Evolutionary conservation across 257 asterid species (phyloP).

Genomic region (Asclepias syriaca): DNA sequence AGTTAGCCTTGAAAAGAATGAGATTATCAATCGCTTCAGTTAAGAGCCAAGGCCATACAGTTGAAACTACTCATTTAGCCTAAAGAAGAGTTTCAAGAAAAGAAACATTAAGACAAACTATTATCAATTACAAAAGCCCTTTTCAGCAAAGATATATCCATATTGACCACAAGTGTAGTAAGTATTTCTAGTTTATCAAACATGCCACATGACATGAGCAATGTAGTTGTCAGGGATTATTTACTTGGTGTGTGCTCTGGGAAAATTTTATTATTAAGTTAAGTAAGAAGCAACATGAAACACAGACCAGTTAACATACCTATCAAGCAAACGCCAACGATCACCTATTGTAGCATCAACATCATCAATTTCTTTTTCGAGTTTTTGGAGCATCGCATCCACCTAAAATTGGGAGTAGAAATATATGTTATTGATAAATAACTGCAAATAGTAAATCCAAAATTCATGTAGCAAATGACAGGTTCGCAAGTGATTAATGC

Average conservation of each 20-base stretch:
- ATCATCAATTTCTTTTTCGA: constrained; percentile 93
- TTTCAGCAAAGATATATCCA: neutral
- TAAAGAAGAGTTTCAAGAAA: neutral
- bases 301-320: constrained; percentile 36
- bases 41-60: neutral
- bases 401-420: constrained; percentile 46
- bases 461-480: neutral
- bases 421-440: constrained; percentile 4
- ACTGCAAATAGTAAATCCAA: constrained; percentile 17
- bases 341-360: constrained; percentile 95
- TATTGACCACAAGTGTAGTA: neutral
- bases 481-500: neutral
- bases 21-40: neutral
- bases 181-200: neutral
- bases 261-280: neutral
- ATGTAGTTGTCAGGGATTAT: neutral
- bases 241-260: neutral
- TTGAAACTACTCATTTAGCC: neutral
- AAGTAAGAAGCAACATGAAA: neutral
- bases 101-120: neutral
- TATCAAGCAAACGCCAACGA: constrained; percentile 87
- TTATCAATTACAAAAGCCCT: neutral
- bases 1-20: neutral
- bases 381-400: constrained; percentile 95
- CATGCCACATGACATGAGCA: neutral